Evolutionary conservation across 2,329 filamentous ascomycete genomes (phyloP), one percentile per base, ranked within the genome.

Genomic region (Fusarium continuum): DNA sequence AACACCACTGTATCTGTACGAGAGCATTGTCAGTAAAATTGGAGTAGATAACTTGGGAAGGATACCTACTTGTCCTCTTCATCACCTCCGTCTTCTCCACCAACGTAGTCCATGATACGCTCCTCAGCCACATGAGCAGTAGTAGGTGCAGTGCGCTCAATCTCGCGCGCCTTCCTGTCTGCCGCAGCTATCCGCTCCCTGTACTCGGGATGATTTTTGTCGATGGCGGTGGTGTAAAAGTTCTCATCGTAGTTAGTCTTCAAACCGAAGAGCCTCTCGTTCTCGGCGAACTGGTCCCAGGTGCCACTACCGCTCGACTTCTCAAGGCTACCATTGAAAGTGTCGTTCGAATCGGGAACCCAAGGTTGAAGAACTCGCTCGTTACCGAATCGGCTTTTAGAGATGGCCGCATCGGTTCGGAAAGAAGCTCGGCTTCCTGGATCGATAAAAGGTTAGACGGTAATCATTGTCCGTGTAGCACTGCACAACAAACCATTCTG

Each of bases 221-320:
- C 88, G 72, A 99, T 96, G 34, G 86, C 80, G 9, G 95, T 99
- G 2, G 95, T 99, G 79, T 99, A 99, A 36, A 95, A 87, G 69
- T 91, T 93, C 77, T 98, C 95, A 72, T 98, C 88, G 74, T 98
- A 99, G 70, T 93, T 92, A 47, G 91, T 95, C 76, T 88, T 92
- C 32, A 96, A 79, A 29, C 95, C 95, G 73, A 97, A 98, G 25
- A 92, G 86, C 52, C 88, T 85, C 77, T 96, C 91, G 72, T 98
- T 98, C 62, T 86, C 89, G 55, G 91, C 91, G 72, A 99, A 99
- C 75, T 99, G 95, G 74, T 99, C 94, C 95, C 95, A 99, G 9
- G 78, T 80, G 7, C 78, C 80, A 14, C 77, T 72, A 47, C 74
- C 76, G n/a, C 74, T 69, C 3, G 82, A 69, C 45, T 80, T 86